Evolutionary conservation across 2,329 filamentous ascomycete species (phyloP), one percentile per base, ranked within the genome.

Genomic region (Xylariaceae sp.): DNA sequence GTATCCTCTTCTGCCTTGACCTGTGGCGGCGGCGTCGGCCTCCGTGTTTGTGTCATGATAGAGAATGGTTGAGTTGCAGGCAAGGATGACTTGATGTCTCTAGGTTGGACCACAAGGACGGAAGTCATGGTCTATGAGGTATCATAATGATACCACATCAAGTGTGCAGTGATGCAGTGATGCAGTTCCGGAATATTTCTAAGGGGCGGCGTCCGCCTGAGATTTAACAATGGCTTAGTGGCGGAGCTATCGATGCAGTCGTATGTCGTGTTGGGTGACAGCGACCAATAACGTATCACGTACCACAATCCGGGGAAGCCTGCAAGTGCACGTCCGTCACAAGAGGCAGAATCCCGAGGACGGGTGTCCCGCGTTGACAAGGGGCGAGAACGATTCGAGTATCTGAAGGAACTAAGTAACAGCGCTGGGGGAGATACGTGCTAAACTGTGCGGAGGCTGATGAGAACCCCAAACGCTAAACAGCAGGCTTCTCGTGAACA

Each of bases 41-140:
- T 78, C 61, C 79, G 77, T 33, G 69, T 65, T 49, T 75, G 69
- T 39, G 75, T 73, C 78, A 82, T 80, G 63, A 70, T 71, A 59
- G 73, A 69, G 43, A 72, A 74, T 45, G 74, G 69, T 58, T 74
- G 74, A 40, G 76, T 73, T 48, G 75, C 70, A 57, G 76, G 71
- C 41, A 77, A 67, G 40, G 70, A 67, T 45, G 72, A 67, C 65
- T 74, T 75, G 47, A 75, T 71, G 61, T 78, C 74, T 67, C 69
- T 70, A 48, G 71, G 68, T 62, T 75, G 74, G 58, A 74, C 68
- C 61, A 74, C 61, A 56, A 79, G 69, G 60, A 79, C 69, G 52
- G 75, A 77, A 71, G 75, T 75, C 77, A 80, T 79, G 67, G 65
- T 74, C 68, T 63, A 66, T 65, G 61, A 65, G 62, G 54, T 58